Conservation (phyloP, 345 rosid species). For the Carallia brachiata region DNA sequence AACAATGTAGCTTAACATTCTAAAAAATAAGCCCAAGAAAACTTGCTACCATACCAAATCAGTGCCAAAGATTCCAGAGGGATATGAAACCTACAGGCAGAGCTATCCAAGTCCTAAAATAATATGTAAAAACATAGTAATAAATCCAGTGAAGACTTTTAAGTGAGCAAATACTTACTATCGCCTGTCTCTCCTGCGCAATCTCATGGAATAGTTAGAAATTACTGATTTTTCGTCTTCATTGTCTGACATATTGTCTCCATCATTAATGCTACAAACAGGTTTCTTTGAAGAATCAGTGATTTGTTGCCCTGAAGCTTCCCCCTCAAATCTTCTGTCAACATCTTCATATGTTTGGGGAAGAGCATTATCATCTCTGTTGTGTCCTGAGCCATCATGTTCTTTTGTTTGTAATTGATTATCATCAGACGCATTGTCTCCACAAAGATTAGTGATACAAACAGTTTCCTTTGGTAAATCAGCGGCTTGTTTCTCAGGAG, state of each 20-base stretch:
- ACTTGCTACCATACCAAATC: background rate
- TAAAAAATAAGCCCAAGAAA: background rate
- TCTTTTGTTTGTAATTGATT: no score
- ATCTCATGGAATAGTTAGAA: conserved; percentile 10
- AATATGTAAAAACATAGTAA: background rate
- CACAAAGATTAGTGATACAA: no score
- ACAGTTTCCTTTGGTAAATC: no score
- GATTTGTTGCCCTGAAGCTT: conserved; percentile 19
- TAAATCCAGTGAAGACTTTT: background rate
- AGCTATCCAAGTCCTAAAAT: conserved; percentile 1
- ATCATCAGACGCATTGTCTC: no score
- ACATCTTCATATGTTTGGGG: conserved; percentile 9
- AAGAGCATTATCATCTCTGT: no score
- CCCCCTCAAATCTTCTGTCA: conserved; percentile 20
- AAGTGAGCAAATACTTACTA: conserved; percentile 19
- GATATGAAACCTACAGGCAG: background rate
- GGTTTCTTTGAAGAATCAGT: conserved; percentile 15
- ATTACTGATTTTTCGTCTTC: conserved; percentile 19
- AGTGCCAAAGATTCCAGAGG: background rate
- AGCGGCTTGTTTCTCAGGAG: no score
- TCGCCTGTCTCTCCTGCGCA: conserved; percentile 11
- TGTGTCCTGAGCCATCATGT: no score
- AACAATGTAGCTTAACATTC: background rate
- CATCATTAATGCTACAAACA: conserved; percentile 11
- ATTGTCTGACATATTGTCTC: conserved; percentile 1